phyloP scores from a whole-genome alignment of 169 alveolate species.

The Pseudocohnilembus persalinus region DNA sequence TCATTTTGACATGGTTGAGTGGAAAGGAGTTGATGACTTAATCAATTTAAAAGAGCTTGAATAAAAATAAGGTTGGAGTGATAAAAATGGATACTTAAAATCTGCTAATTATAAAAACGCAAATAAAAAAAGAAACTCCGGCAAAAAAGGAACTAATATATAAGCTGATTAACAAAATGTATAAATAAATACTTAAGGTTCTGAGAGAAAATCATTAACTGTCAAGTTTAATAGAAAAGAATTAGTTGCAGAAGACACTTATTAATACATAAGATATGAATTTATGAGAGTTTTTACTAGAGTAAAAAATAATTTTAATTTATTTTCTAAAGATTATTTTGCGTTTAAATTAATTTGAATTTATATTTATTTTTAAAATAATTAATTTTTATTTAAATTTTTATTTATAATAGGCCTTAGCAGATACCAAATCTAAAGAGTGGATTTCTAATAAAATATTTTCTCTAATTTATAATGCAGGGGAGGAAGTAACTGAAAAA shows the following conservation, averaged over 20 bases:
- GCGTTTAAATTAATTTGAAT: no score
- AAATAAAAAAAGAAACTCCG: neutral
- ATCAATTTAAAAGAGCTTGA: neutral
- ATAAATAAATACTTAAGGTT: neutral
- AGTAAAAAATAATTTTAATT: neutral
- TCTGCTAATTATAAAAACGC: neutral
- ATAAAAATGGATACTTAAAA: neutral
- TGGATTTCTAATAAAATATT: neutral
- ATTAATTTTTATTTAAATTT: no score
- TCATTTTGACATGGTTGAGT: slow-evolving; percentile 21
- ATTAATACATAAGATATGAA: neutral
- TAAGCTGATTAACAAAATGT: neutral
- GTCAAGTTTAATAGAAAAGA: neutral
- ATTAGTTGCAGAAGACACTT: neutral
- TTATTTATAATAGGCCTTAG: neutral
- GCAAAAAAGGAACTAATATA: neutral
- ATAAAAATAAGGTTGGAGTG: neutral
- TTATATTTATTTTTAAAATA: no score
- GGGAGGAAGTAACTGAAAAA: neutral
- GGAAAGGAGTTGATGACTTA: slow-evolving; percentile 5
- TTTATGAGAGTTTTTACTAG: neutral
- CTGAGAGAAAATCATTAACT: neutral
- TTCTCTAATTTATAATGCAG: neutral
- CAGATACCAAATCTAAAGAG: neutral
- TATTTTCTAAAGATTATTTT: no score